These are phyloP conservation scores for Pseudotsuga menziesii DNA, from an alignment of 75 land plant species.

Conservation along the genomic window DNA sequence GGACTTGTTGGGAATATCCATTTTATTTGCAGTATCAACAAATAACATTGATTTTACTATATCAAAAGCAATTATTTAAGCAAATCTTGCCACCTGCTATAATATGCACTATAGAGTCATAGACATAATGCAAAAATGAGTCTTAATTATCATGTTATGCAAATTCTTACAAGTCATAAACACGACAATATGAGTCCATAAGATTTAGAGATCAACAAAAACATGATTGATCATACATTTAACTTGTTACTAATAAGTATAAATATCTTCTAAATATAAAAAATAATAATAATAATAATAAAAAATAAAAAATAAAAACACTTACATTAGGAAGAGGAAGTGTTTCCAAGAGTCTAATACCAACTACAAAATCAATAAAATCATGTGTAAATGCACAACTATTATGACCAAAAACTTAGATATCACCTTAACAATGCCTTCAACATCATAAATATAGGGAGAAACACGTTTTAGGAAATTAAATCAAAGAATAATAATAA, in stretches of 20 bases:
- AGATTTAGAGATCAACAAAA: not conserved
- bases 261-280: not conserved
- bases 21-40: conserved; percentile 62
- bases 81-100: not conserved
- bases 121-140: not conserved
- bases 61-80: not conserved
- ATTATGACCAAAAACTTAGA: not conserved
- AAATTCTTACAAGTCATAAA: not conserved
- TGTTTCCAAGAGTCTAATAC: conserved; percentile 52
- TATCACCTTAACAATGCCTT: not conserved
- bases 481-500: not conserved
- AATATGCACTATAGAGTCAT: not conserved
- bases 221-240: not conserved
- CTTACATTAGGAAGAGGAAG: conserved; percentile 81
- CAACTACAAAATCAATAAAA: conserved; percentile 43
- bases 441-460: not conserved
- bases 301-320: too few relatives aligned
- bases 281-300: too few relatives aligned
- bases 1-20: conserved; percentile 98
- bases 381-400: not conserved
- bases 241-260: conserved; percentile 3
- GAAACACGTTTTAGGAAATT: not conserved
- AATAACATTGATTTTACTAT: not conserved
- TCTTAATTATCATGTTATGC: not conserved
- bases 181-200: not conserved